phyloP scores from a whole-genome alignment of 116 monocot species.

The Thalassia testudinum region DNA sequence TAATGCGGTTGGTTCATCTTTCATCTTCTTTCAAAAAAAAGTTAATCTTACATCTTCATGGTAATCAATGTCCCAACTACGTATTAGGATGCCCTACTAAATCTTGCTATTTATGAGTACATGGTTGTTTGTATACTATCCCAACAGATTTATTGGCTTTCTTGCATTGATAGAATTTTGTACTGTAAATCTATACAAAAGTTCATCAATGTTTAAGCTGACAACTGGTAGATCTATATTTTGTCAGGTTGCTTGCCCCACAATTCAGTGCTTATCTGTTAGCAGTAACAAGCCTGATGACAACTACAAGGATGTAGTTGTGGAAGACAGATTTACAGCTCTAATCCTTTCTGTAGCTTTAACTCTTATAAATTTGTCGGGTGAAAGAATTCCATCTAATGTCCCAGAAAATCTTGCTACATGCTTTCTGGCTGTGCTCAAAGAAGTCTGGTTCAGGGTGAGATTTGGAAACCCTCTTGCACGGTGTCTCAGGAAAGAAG shows the following conservation, averaged over 20 bases:
- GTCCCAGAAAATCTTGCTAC: slow-evolving; percentile 19
- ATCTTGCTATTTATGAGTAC: no score
- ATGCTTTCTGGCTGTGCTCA: slow-evolving; percentile 21
- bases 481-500: neutral
- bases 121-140: no score
- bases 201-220: slow-evolving; percentile 1
- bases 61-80: no score
- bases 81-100: no score
- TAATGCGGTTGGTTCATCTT: no score
- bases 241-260: slow-evolving; percentile 28
- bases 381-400: slow-evolving; percentile 9
- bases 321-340: slow-evolving; percentile 10
- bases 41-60: no score
- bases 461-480: slow-evolving; percentile 1
- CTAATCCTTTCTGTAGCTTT: slow-evolving; percentile 31
- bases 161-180: no score
- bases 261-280: neutral
- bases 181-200: no score
- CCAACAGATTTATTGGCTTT: no score
- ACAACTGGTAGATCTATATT: slow-evolving; percentile 46
- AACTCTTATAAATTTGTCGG: slow-evolving; percentile 38
- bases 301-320: neutral
- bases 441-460: slow-evolving; percentile 17
- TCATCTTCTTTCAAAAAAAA: no score
- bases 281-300: neutral